Conservation (phyloP, 2,329 filamentous ascomycete species). For the Fusarium kyushuense region DNA sequence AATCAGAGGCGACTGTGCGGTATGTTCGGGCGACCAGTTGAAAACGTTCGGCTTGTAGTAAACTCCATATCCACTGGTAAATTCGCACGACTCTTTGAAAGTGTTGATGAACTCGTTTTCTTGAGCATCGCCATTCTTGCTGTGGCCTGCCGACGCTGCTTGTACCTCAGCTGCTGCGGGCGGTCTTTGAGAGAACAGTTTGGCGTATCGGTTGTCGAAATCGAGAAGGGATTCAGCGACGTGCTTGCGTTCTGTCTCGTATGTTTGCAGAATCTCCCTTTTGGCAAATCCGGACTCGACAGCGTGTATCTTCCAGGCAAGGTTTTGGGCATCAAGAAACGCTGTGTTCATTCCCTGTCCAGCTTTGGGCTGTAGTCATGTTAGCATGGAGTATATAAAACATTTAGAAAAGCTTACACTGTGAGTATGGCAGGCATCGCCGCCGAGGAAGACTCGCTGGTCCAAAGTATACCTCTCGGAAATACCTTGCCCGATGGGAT, state of each 20-base stretch:
- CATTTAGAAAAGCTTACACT: slow-evolving; percentile 67
- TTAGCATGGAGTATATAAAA: slow-evolving; percentile 17
- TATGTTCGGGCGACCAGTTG: slow-evolving; percentile 84
- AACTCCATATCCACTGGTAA: slow-evolving; percentile 92
- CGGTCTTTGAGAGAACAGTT: slow-evolving; percentile 84
- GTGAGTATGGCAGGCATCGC: slow-evolving; percentile 84
- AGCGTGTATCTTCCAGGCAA: slow-evolving; percentile 96
- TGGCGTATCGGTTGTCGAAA: slow-evolving; percentile 91
- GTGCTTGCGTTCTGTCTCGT: slow-evolving; percentile 86
- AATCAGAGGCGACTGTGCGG: slow-evolving; percentile 77
- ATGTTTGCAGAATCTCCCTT: slow-evolving; percentile 81
- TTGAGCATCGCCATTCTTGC: slow-evolving; percentile 52
- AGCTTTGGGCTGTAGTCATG: slow-evolving; percentile 72
- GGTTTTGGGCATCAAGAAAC: slow-evolving; percentile 84
- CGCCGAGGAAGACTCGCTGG: slow-evolving; percentile 78
- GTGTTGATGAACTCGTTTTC: slow-evolving; percentile 88
- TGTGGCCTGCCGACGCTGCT: slow-evolving; percentile 64
- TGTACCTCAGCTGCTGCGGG: slow-evolving; percentile 80
- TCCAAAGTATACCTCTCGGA: slow-evolving; percentile 75
- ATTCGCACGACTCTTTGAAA: slow-evolving; percentile 92
- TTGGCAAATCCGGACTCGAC: slow-evolving; percentile 86
- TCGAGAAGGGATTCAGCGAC: slow-evolving; percentile 86
- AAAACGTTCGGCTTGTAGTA: slow-evolving; percentile 84
- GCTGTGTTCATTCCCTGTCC: slow-evolving; percentile 86
- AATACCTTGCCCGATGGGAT: slow-evolving; percentile 81